These are phyloP conservation scores for Gryganskiella cystojenkinii DNA, from an alignment of 192 early-diverging fungal species.

Conservation along the genomic window DNA sequence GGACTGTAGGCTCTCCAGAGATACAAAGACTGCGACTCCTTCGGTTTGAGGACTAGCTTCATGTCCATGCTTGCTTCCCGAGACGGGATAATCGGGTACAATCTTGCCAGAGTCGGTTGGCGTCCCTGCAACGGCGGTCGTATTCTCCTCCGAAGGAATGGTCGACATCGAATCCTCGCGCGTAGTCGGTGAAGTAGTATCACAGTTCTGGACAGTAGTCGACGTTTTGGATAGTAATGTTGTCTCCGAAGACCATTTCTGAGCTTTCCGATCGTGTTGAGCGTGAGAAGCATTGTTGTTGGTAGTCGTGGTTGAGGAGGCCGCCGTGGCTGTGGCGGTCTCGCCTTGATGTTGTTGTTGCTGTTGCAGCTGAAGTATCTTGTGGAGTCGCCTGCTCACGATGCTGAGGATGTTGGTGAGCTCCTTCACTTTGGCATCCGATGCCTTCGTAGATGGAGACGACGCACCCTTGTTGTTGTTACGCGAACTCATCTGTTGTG, in stretches of 20 bases:
- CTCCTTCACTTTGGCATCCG: slow-evolving; percentile 15
- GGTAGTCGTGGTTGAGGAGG: neutral
- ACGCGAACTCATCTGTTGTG: slow-evolving; percentile 22
- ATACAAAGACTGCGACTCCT: neutral
- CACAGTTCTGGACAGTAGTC: neutral
- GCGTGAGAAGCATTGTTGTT: neutral
- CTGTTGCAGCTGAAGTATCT: slow-evolving; percentile 17
- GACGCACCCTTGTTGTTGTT: slow-evolving; percentile 4
- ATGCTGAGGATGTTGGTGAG: slow-evolving; percentile 8
- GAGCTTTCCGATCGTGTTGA: neutral
- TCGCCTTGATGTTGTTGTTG: slow-evolving; percentile 14
- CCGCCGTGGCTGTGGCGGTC: neutral
- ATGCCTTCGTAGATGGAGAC: neutral
- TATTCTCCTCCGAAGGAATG: slow-evolving; percentile 4
- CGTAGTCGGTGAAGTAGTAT: neutral
- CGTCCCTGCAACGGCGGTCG: neutral
- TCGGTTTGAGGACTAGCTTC: too few species aligned
- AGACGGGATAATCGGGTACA: neutral
- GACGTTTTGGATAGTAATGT: slow-evolving; percentile 11
- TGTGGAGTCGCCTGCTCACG: slow-evolving; percentile 18
- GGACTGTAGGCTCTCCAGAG: slow-evolving; percentile 23
- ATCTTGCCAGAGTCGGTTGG: neutral
- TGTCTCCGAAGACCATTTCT: slow-evolving; percentile 18
- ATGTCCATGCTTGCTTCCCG: neutral
- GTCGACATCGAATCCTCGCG: slow-evolving; percentile 24